Base-by-base conservation (phyloP, 2,329 filamentous ascomycete genomes). In the Cladosporium velox region DNA sequence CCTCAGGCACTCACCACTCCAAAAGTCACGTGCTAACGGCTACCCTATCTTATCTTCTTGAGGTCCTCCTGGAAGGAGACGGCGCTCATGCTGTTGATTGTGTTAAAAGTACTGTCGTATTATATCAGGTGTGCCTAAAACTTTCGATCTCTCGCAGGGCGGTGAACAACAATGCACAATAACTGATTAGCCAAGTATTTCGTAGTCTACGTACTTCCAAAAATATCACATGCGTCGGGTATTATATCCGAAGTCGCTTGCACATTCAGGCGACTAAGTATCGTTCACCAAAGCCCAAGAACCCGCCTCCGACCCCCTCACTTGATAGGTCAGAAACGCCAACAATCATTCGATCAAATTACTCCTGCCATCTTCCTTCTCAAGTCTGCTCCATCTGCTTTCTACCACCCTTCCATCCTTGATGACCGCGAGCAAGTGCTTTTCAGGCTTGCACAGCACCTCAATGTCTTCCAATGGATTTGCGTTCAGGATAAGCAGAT, bases 381-480 rank as follows among this genome's bases (percentile, higher is more conserved):
- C 41, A 66, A 77, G 44, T 65, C 72, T 74, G 34, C 72, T 74
- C 73, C 72, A 76, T 30, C 71, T 68, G 66, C 77, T 79, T 64
- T 74, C 74, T 55, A 77, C 76, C 18, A 86, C 77, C 15, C 82
- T 76, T 0, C 86, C 85, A 41, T 85, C 85, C 71, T 87, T 87
- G 58, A 87, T 77, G 1, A 87, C 84, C 2, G 78, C 81, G 52
- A 86, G 69, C 8, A 87, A 68, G 67, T 81, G 77, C 70, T 79
- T 77, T 59, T 86, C 81, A 2, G 81, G 81, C 49, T 77, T 70
- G 67, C 83, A 83, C 30, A 88, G 71, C 4, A 86, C 75, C 0
- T 78, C 78, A 21, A 87, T 80, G 70, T 88, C 81, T n/a, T 86
- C 80, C 61, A 88, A 72, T 2, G 86, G 86, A 69, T 87, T 87